Evolutionary conservation across 805 yeast species (phyloP), one percentile per base, ranked within the genome.

Genomic region (Schwanniomyces yamadae): DNA sequence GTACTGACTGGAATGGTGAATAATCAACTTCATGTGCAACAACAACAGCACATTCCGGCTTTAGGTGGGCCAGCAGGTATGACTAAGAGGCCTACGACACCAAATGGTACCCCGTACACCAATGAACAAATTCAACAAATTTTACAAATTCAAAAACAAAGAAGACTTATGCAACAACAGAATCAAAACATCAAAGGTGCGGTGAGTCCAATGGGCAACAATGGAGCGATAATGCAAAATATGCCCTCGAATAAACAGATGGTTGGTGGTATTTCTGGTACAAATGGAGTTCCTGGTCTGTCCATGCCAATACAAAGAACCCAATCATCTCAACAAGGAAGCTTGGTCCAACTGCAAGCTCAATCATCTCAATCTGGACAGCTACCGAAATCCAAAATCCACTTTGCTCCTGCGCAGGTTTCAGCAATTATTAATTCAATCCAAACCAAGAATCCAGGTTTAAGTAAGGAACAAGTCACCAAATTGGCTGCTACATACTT

Each of bases 341-440:
- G 28, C 27, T 1, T 28, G 25, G 26, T 34, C 28, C 49, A 39
- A 28, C 46, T 39, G 6, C 47, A 39, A 19, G 18, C 17, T 2
- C 31, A 28, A 19, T 19, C 31, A 5, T 16, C 24, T 12, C 50
- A 52, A 28, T 48, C 53, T 17, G 52, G 47, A 36, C 42, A 12
- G 12, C 26, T 24, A 6, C 40, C 31, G 3, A 61, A 64, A 34
- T 59, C 66, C 9, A 49, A 69, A 20, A 57, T 67, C 14, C 69
- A 64, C 28, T 74, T 78, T 54, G 73, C 79, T 0, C 77, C 80
- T 10, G 75, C 80, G 1, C 86, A 81, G 46, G 83, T 81, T 4
- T 72, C 84, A 7, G 81, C 84, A 1, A 72, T 81, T 27, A 75
- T 81, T 39, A 76, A 69, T 45, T 78, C 80, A 29, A 80, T 81